These are phyloP conservation scores for Jatropha curcas DNA, from an alignment of 345 rosid species.

Conservation along the genomic window DNA sequence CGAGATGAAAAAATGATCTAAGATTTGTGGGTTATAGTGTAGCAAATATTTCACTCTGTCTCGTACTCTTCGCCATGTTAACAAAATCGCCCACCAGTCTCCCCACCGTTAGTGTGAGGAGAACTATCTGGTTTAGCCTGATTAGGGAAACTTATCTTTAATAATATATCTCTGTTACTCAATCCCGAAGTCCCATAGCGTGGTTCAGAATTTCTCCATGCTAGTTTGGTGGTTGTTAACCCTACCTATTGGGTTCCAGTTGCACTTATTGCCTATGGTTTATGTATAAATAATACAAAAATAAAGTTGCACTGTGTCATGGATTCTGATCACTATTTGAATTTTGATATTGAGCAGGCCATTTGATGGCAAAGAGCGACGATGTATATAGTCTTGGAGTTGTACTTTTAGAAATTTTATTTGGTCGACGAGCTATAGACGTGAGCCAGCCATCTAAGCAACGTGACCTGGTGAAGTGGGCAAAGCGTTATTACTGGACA, in stretches of 20 bases:
- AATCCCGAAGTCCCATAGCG: neutral
- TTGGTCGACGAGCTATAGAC: constrained; percentile 86
- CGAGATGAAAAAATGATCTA: too few species aligned
- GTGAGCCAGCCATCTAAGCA: constrained; percentile 83
- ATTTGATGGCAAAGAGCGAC: constrained; percentile 85
- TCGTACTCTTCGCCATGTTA: too few species aligned
- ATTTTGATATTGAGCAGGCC: constrained; percentile 45
- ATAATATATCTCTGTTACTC: too few species aligned
- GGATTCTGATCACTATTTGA: constrained; percentile 10
- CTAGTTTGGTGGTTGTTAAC: neutral
- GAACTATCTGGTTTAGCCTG: too few species aligned
- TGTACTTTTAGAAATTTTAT: constrained; percentile 82
- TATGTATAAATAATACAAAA: neutral
- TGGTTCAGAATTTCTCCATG: neutral
- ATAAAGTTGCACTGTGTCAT: neutral
- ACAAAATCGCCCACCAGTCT: too few species aligned
- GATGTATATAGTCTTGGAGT: constrained; percentile 95
- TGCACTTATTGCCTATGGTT: neutral
- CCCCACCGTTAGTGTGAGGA: too few species aligned
- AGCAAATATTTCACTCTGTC: too few species aligned
- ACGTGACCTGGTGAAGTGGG: constrained; percentile 91
- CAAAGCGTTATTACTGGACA: constrained; percentile 73
- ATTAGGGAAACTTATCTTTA: too few species aligned
- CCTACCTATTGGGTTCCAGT: neutral
- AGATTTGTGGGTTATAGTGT: too few species aligned